Evolutionary conservation across 2,329 filamentous ascomycete species (phyloP), one percentile per base, ranked within the genome.

Genomic region (Periconia macrospinosa): DNA sequence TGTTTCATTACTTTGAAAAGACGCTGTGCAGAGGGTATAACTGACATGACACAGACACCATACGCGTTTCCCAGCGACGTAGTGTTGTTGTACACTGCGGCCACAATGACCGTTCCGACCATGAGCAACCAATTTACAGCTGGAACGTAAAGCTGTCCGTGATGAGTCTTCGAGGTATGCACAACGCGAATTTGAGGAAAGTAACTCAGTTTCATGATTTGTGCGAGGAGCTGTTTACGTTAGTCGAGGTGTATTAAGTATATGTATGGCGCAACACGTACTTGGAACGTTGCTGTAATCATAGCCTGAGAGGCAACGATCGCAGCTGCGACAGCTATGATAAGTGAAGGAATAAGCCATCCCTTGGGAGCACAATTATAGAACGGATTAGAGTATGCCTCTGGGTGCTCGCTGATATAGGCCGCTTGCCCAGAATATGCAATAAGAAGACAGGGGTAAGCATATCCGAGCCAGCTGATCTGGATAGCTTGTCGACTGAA

Each of bases 301-400:
- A 92, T 87, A 10, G 89, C 89, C 60, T 92, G 89, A 3, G 86
- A 89, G 0, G 89, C 89, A 11, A 92, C 88, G 60, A 92, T 84
- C 23, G 88, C 87, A 3, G 87, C 87, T 3, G 89, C 74, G 9
- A 91, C 80, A 0, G 88, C 87, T 45, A 91, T 74, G 2, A 92
- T 79, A 27, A 92, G 75, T 50, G 82, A 83, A 5, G 86, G 86
- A 63, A 88, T 89, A 19, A 91, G 77, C 65, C 83, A 86, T 3
- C 87, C 87, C 0, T 83, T 83, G 0, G 88, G 88, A 0, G 86
- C 84, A 0, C 84, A 82, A 58, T 88, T 83, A 75, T 89, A 92
- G 67, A 92, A 91, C 0, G 90, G 89, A 61, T 92, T 91, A 0
- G 81, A 78, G 70, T 84, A 89, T 5, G 86, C 85, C 11, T 81